A percentile compares a stretch with the other conserved stretches of the same genome.
Conservation (phyloP, 192 early-diverging fungal genomes). For the Backusella tuberculispora region DNA sequence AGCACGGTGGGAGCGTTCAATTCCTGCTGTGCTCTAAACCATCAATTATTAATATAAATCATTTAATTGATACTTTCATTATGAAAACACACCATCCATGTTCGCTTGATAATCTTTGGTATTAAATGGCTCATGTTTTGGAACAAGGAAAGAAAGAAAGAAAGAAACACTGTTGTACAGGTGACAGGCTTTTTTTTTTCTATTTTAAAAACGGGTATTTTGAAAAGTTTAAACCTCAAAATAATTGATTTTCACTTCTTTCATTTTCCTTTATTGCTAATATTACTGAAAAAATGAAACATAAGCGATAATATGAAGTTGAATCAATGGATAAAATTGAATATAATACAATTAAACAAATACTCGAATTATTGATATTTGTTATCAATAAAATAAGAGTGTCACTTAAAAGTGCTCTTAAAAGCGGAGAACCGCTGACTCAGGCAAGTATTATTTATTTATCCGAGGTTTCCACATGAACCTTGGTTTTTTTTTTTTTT, state of each 20-base stretch:
- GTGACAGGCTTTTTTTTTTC: slow-evolving; percentile 1
- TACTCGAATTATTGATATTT: no score
- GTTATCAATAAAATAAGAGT: no score
- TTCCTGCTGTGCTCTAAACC: slow-evolving; percentile 39
- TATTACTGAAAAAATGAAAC: no score
- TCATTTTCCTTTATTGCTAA: background rate
- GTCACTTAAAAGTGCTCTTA: no score
- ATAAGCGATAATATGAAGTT: no score
- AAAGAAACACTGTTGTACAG: background rate
- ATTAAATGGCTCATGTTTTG: background rate
- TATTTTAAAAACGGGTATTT: background rate
- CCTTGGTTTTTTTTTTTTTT: no score
- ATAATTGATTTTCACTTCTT: background rate
- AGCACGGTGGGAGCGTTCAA: slow-evolving; percentile 40
- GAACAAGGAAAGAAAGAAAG: background rate
- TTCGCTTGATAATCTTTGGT: slow-evolving; percentile 11
- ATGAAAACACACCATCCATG: slow-evolving; percentile 8
- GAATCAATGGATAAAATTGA: no score
- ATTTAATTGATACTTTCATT: background rate
- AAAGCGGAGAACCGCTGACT: no score
- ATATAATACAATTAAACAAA: no score
- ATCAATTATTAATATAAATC: background rate
- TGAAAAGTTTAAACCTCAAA: background rate
- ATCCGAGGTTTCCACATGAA: no score
- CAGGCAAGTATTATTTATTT: no score